Evolutionary conservation across 2,329 filamentous ascomycete genomes (phyloP), one percentile per base, ranked within the genome.

Genomic region (Talaromyces rugulosus): DNA sequence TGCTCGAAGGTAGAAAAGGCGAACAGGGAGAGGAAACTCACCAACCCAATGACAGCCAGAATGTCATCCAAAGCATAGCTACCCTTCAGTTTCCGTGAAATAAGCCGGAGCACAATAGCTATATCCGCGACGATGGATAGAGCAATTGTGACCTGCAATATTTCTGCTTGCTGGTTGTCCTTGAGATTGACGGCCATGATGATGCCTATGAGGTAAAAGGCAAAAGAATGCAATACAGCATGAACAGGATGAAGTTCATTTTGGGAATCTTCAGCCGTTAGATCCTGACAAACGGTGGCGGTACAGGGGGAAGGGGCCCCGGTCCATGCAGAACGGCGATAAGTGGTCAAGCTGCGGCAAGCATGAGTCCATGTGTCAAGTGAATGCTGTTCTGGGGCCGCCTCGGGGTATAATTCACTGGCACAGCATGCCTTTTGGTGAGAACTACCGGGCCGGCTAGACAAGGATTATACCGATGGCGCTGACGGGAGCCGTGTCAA

Each of bases 31-130:
- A 28, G 9, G 28, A 5, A 55, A 33, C 52, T 11, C 12, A 55
- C 52, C 59, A 73, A 59, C 56, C 71, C 71, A 44, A 71, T 59
- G 3, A 73, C 28, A 52, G 72, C 72, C 61, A 73, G 62, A 56
- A 69, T 69, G 62, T 73, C 71, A 62, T 73, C 71, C 61, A 72
- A 28, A 42, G 53, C 64, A 31, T 64, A 66, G 1, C 69, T 47
- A 2, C 44, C 68, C 6, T 65, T 71, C 52, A 73, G 56, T 40
- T 64, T 67, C 31, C 71, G 58, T 1, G 71, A 67, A 52, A 70
- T 14, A 5, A 73, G 63, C 1, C 71, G 69, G 27, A 73, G 58
- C 3, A 36, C 68, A 33, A 73, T 67, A 5, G 71, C 63, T 4
- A 69, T 34, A 2, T 52, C 51, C 14, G 58, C 56, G 11, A 58